Conservation (phyloP, 139 green algal species). For the Chlorokybus atmophyticus region DNA sequence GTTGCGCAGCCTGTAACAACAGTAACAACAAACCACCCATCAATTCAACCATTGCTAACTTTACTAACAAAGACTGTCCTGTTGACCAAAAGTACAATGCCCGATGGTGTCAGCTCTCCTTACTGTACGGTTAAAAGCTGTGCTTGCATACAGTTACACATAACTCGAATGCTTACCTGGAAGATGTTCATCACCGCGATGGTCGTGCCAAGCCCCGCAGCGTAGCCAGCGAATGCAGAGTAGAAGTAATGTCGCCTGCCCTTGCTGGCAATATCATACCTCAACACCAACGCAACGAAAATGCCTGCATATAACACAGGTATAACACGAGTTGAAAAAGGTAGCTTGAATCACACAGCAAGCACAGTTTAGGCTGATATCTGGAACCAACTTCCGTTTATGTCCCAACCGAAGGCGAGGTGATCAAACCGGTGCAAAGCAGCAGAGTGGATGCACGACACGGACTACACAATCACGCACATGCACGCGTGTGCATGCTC, state of each 20-base stretch:
- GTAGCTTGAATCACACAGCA: conserved; percentile 9
- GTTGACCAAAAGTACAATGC: neutral
- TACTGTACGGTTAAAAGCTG: too few relatives aligned
- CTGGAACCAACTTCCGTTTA: neutral
- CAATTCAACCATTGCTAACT: neutral
- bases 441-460: neutral
- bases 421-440: neutral
- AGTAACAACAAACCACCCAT: neutral
- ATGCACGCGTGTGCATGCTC: neutral
- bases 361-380: conserved; percentile 1
- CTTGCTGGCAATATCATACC: conserved; percentile 49
- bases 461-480: neutral
- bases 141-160: neutral
- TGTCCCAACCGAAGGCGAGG: neutral
- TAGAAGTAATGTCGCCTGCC: conserved; percentile 30
- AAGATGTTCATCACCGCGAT: conserved; percentile 97
- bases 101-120: too few relatives aligned
- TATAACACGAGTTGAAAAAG: conserved; percentile 35
- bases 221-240: conserved; percentile 69
- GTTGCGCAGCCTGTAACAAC: conserved; percentile 33
- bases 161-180: conserved; percentile 46
- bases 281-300: conserved; percentile 88
- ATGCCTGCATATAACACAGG: conserved; percentile 50
- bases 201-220: conserved; percentile 61
- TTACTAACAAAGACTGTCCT: neutral